Evolutionary conservation across 257 asterid genomes (phyloP).

Genomic region (Parsonsia alboflavescens): DNA sequence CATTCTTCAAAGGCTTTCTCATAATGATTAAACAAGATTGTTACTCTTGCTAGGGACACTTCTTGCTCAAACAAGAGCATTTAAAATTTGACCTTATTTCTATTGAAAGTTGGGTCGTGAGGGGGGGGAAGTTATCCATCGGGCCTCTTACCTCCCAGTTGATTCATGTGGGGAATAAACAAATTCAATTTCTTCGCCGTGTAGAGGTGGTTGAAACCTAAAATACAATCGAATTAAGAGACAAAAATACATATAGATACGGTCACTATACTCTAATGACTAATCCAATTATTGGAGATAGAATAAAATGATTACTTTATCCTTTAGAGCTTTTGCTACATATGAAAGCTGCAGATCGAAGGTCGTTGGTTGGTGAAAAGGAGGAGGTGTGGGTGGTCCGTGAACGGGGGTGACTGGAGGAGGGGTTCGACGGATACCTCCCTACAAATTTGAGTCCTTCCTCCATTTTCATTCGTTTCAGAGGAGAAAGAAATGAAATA

Average conservation of each 20-base stretch:
- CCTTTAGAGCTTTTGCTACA: neutral
- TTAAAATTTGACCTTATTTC: no score
- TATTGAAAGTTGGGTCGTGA: no score
- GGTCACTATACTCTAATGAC: neutral
- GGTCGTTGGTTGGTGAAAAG: neutral
- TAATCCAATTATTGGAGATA: slow-evolving; percentile 12
- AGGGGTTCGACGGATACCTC: neutral
- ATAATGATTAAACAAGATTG: no score
- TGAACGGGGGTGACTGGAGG: neutral
- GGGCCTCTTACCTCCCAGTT: no score
- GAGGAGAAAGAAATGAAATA: no score
- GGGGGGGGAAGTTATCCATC: no score
- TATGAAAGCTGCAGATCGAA: neutral
- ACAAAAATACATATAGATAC: neutral
- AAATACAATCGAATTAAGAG: neutral
- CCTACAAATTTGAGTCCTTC: neutral
- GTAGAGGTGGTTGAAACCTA: slow-evolving; percentile 2
- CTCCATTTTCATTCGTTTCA: no score
- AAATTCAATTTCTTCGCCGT: neutral
- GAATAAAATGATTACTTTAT: slow-evolving; percentile 7
- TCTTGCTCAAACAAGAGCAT: no score
- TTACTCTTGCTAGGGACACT: no score
- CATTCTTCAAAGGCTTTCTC: neutral
- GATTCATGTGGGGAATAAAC: no score
- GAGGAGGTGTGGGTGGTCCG: neutral